Base-by-base conservation (phyloP, 805 yeast species). In the Wickerhamomyces rabaulensis region DNA sequence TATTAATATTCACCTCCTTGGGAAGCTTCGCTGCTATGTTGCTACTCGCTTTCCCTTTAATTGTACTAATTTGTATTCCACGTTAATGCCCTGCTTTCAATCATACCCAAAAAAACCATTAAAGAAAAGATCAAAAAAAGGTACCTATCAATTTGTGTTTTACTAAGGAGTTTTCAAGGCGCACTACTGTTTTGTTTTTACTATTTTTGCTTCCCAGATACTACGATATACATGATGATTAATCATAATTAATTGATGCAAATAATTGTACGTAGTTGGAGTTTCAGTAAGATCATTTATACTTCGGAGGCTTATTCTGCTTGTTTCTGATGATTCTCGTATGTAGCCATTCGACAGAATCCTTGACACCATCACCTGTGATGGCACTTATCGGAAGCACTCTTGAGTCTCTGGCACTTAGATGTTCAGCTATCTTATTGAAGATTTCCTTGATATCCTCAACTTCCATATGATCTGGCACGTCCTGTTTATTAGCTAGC, bases 401-500 rank as follows among this genome's bases (percentile, higher is more conserved):
- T 49, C 95, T 76, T 52, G 90, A 81, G 62, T 92, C 99, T 37
- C 97, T 78, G 0, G 98, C 99, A 58, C 87, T 85, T 58, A 92
- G 68, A 58, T 83, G 80, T 72, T 87, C 83, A 43, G 97, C 87
- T 58, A 87, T 78, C 61, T 84, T 74, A 70, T 94, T 80, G 74
- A 92, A 77, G 54, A 92, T 69, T 75, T 94, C 78, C 71, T 92
- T 83, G 61, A 94, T 76, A 65, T 86, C 85, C 54, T 81, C 87
- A 17, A 86, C 82, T 61, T 85, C 92, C 65, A 86, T 66, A 48
- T 82, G 76, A 42, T 79, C 82, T 46, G 78, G 80, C 31, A 81
- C 63, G 61, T 94, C 98, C 68, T 91, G 97, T 63, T 94, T 94
- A 64, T 94, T 92, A 8, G 97, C 98, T 59, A 92, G 73, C 97